phyloP scores from a whole-genome alignment of 345 rosid genomes.

The Acer negundo region DNA sequence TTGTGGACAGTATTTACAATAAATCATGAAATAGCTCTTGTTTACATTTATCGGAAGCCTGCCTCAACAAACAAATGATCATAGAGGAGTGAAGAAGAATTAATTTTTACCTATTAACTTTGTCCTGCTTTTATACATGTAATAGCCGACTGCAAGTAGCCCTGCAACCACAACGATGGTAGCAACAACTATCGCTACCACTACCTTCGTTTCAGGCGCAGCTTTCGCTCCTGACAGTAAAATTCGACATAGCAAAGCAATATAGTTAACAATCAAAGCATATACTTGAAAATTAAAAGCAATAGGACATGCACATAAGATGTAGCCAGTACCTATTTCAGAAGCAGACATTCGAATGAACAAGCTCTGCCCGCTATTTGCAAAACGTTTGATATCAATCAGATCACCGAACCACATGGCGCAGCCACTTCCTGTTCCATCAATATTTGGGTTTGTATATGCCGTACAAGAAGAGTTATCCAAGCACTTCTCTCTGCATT shows the following conservation, averaged over 20 bases:
- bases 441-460: constrained; percentile 31
- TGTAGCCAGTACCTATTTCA: constrained; percentile 29
- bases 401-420: constrained; percentile 41
- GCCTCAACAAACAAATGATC: not conserved
- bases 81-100: not conserved
- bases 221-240: not conserved
- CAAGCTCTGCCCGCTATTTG: constrained; percentile 34
- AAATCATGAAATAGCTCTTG: not conserved
- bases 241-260: not conserved
- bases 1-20: not conserved
- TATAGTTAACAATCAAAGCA: not conserved
- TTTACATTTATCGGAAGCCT: too few relatives aligned
- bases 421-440: constrained; percentile 41
- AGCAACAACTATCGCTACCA: not conserved
- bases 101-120: not conserved
- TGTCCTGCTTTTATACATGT: not conserved
- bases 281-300: too few relatives aligned
- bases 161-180: not conserved
- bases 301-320: too few relatives aligned
- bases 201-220: not conserved
- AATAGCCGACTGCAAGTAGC: constrained; percentile 14
- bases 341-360: constrained; percentile 33
- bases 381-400: constrained; percentile 30
- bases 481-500: constrained; percentile 37
- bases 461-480: constrained; percentile 44